Evolutionary conservation across 106 monocot species (phyloP).

Genomic region (Agapanthus africanus): DNA sequence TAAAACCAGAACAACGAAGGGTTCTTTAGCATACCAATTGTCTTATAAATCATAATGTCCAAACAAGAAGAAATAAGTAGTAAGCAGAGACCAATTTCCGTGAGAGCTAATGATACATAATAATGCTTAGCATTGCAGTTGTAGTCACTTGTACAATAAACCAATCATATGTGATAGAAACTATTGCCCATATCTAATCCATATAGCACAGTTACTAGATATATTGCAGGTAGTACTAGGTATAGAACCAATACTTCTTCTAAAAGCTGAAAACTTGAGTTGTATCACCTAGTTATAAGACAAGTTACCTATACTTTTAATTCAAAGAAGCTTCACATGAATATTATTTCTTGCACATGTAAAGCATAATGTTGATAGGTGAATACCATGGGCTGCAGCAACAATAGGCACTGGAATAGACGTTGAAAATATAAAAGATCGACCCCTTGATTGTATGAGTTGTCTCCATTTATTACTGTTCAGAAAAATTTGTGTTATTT

Average conservation of each 20-base stretch:
- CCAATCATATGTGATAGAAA: too few species aligned
- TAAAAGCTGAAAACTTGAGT: not conserved
- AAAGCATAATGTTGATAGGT: too few species aligned
- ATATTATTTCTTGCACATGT: too few species aligned
- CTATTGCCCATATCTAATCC: not conserved
- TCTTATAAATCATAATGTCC: too few species aligned
- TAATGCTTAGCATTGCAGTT: not conserved
- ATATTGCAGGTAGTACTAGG: not conserved
- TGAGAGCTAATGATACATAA: not conserved
- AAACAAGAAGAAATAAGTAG: not conserved
- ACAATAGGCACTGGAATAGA: constrained; percentile 72
- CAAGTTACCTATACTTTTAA: not conserved
- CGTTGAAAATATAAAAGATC: constrained; percentile 97
- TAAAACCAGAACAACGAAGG: too few species aligned
- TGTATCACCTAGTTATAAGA: constrained; percentile 2
- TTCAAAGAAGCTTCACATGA: not conserved
- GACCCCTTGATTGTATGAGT: constrained; percentile 82
- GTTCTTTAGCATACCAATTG: too few species aligned
- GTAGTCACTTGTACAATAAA: not conserved
- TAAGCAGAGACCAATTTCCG: too few species aligned
- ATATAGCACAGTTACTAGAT: not conserved
- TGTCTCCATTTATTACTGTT: constrained; percentile 84
- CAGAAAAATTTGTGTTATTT: constrained; percentile 5
- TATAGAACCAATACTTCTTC: not conserved
- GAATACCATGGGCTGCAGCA: constrained; percentile 85